Percentiles rank a stretch among this genome's conserved stretches.
Evolutionary conservation across 2,329 filamentous ascomycete species (phyloP).

Genomic region (Scolecobasidium constrictum): DNA sequence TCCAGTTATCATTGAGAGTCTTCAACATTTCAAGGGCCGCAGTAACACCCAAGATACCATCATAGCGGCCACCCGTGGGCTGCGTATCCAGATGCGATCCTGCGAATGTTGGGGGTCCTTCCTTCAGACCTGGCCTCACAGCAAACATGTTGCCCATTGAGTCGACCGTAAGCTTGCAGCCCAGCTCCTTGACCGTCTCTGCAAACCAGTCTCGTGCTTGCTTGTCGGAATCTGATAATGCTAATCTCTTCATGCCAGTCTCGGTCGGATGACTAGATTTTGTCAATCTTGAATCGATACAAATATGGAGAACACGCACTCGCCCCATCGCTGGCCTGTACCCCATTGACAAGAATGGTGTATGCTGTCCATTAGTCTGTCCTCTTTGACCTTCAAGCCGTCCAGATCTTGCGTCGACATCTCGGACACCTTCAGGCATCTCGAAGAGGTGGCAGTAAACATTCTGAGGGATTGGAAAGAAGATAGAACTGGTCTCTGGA

Average conservation of each 20-base stretch:
- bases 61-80: slow-evolving; percentile 55
- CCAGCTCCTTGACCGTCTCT: slow-evolving; percentile 48
- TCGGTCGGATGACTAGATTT: slow-evolving; percentile 41
- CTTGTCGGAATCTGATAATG: slow-evolving; percentile 62
- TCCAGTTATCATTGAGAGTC: slow-evolving; percentile 53
- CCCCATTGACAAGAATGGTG: slow-evolving; percentile 60
- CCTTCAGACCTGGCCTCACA: slow-evolving; percentile 50
- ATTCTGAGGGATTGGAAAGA: no score
- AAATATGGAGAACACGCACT: slow-evolving; percentile 33
- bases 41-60: slow-evolving; percentile 65
- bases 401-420: slow-evolving; percentile 42
- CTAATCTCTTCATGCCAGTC: slow-evolving; percentile 66
- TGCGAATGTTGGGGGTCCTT: slow-evolving; percentile 54
- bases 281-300: neutral
- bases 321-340: slow-evolving; percentile 54
- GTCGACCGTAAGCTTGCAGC: slow-evolving; percentile 59
- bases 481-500: no score
- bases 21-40: slow-evolving; percentile 64
- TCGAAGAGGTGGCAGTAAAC: no score
- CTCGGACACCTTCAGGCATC: slow-evolving; percentile 17
- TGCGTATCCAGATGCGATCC: slow-evolving; percentile 54
- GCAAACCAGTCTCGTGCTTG: slow-evolving; percentile 67
- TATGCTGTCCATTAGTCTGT: slow-evolving; percentile 50
- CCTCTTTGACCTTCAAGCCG: slow-evolving; percentile 45
- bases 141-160: slow-evolving; percentile 76